Conservation (phyloP, 768 basidiomycete species). For the Fomitopsis serialis region DNA sequence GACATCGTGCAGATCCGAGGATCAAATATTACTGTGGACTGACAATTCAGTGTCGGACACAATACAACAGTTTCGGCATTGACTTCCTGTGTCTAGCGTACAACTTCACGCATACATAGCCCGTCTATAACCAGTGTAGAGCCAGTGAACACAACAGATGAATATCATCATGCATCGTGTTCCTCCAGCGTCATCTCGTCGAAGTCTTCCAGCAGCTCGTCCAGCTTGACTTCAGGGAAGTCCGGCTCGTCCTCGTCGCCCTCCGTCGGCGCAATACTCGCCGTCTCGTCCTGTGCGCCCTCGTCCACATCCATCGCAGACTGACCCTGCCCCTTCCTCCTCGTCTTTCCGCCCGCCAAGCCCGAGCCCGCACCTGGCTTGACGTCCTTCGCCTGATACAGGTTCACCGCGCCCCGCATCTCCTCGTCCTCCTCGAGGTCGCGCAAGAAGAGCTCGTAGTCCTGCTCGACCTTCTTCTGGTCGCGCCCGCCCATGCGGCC, state of each 20-base stretch:
- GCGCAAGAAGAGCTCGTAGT: slow-evolving; percentile 93
- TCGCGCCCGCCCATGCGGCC: slow-evolving; percentile 88
- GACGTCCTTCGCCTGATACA: slow-evolving; percentile 69
- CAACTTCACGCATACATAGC: background rate
- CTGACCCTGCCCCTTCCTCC: slow-evolving; percentile 42
- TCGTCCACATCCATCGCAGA: slow-evolving; percentile 71
- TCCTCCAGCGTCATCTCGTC: slow-evolving; percentile 82
- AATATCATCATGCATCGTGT: slow-evolving; percentile 2
- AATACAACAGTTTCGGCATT: no score
- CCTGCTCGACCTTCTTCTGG: slow-evolving; percentile 89
- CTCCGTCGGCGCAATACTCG: slow-evolving; percentile 77
- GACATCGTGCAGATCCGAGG: no score
- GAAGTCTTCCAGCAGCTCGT: slow-evolving; percentile 87
- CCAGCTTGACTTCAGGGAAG: slow-evolving; percentile 82
- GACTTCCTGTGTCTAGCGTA: background rate
- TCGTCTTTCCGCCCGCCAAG: slow-evolving; percentile 29
- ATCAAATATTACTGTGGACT: no score
- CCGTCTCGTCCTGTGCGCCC: slow-evolving; percentile 42
- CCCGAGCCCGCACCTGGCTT: slow-evolving; percentile 44
- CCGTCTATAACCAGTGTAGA: background rate
- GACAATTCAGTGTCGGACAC: no score
- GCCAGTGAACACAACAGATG: background rate
- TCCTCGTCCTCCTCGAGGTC: slow-evolving; percentile 95
- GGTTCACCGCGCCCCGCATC: slow-evolving; percentile 77
- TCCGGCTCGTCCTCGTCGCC: slow-evolving; percentile 73